Conservation (phyloP, 371 early-diverging fungal species). For the Zopfochytrium polystomum region DNA sequence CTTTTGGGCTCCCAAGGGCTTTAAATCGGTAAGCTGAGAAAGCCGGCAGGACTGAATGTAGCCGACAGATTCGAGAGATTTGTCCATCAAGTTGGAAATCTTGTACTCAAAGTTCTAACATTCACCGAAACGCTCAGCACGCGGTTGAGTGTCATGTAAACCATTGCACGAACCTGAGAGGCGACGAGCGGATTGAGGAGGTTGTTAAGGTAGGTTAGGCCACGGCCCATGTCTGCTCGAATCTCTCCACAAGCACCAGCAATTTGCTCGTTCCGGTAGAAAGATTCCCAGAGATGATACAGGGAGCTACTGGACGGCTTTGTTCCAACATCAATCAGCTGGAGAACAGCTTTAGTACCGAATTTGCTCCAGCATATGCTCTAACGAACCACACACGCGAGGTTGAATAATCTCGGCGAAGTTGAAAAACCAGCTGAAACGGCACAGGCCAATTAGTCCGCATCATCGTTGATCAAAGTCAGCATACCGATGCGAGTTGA, state of each 20-base stretch:
- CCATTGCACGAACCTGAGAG: constrained; percentile 57
- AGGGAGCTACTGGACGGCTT: constrained; percentile 78
- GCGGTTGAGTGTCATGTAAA: background rate
- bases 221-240: constrained; percentile 69
- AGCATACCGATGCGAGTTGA: constrained; percentile 76
- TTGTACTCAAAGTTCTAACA: constrained; percentile 96
- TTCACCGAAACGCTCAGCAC: too few relatives aligned
- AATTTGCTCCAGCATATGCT: constrained; percentile 50
- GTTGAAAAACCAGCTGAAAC: too few relatives aligned
- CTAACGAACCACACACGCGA: constrained; percentile 69
- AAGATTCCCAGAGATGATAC: constrained; percentile 88
- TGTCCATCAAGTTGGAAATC: constrained; percentile 95
- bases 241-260: constrained; percentile 97
- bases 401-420: too few relatives aligned
- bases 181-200: constrained; percentile 56
- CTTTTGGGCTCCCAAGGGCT: constrained; percentile 83
- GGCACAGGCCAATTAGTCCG: background rate
- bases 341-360: constrained; percentile 58
- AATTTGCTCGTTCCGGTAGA: constrained; percentile 72
- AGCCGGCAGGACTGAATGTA: constrained; percentile 96
- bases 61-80: constrained; percentile 95
- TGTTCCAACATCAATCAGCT: constrained; percentile 91
- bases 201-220: constrained; percentile 31
- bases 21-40: constrained; percentile 92
- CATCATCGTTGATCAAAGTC: background rate